Evolutionary conservation across 345 rosid genomes (phyloP), one percentile per base, ranked within the genome.

Genomic region (Rhodamnia rubescens): DNA sequence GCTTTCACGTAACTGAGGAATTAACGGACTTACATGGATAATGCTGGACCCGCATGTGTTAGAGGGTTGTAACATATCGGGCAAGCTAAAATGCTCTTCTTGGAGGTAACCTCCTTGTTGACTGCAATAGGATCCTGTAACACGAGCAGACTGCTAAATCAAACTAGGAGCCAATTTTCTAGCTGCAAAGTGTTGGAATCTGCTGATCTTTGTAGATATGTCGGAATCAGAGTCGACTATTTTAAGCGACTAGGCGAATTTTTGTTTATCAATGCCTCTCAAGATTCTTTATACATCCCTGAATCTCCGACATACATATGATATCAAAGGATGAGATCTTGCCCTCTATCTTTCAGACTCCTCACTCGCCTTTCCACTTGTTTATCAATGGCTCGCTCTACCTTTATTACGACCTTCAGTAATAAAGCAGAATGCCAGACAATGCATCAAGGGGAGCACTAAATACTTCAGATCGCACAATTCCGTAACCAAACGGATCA

Each of bases 11-110:
- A 36, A 1, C 80, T 69, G 26, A 69, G 14, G 26, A 69, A 69
- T 82, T 12, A 10, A 16, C 0, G 16, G 83, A 88, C 95, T 90
- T 87, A 94, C 96, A 91, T 53, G 64, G 89, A 91, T 84, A 89
- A 83, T 80, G 84, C 69, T 2, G 90, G 83, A 57, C 86, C 87
- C 11, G n/a, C 88, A 85, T 80, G 53, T 18, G 84, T 87, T 10
- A 96, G 87, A 14, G 92, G 92, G 85, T 85, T 32, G 85, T 91
- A 95, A 88, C 98, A 94, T 42, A 96, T 89, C 27, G 98, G 98
- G 88, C 98, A 95, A 82, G 98, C 98, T 74, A 96, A 87, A 75
- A 90, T 85, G 82, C 85, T 86, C 81, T 85, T 86, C 82, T 59
- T 86, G 21, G 40, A 49, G 51, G 81, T 75, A 26, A 58, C 90